Base-by-base conservation (phyloP, 495 filamentous ascomycete genomes). In the Trichoderma gamsii region DNA sequence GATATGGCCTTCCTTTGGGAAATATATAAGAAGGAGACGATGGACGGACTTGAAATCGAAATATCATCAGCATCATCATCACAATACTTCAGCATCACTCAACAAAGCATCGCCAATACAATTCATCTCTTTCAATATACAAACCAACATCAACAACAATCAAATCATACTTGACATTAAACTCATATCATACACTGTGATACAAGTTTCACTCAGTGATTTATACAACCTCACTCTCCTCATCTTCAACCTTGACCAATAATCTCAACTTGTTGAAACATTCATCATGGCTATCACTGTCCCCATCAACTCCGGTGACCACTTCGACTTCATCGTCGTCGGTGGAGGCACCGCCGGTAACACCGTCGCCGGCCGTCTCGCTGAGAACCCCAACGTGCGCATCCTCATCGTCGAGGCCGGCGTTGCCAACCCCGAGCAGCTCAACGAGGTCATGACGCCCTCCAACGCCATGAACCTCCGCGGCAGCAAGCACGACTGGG, bases 401-500 rank as follows among this genome's bases (percentile, higher is more conserved):
- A 73, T 87, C 63, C 78, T 87, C 2, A 75, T 87, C 12, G 76
- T 88, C 67, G 86, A 88, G 72, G 85, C 85, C 43, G 82, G 81
- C 18, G 79, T 87, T 71, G 79, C 81, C 69, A 81, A 83, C 46
- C 81, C 84, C 16, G 81, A 79, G 2, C 82, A 88, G 67, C 80
- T 87, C 77, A 86, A 87, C 68, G 76, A 86, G 29, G 72, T 84
- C 71, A 87, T 84, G 3, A 82, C 83, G 27, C 83, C 85, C 0
- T 85, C 82, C 70, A 70, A 79, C 6, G 84, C 83, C 4, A 81
- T 86, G 32, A 77, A 84, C 56, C 78, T 83, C 49, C 81, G 85
- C 46, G 80, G 82, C 65, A 82, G 85, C 68, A 86, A 87, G 70
- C 78, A 84, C 66, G 86, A 89, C 76, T 89, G 86, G 86, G 78